Conservation (phyloP, 164 flowering plant genomes). For the Berberis vulgaris region DNA sequence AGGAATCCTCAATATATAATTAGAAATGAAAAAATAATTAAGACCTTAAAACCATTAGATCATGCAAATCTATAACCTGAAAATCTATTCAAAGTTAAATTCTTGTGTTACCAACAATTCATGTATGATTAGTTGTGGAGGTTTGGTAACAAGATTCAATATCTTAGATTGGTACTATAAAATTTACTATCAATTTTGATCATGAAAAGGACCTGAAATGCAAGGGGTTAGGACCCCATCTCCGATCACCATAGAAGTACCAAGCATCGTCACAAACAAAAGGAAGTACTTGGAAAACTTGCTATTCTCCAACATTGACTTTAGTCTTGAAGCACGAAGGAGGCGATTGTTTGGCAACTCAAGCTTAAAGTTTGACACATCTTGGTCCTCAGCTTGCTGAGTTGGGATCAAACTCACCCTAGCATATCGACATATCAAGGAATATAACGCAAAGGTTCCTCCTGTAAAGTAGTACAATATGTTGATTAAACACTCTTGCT, state of each 20-base stretch:
- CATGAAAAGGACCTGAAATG: constrained; percentile 2
- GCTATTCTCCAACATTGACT: constrained; percentile 13
- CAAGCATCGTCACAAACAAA: constrained; percentile 20
- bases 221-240: constrained; percentile 24
- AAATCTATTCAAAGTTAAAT: too few species aligned
- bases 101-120: too few species aligned
- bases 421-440: constrained; percentile 17
- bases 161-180: background rate
- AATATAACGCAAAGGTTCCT: constrained; percentile 20
- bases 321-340: constrained; percentile 9
- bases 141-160: background rate
- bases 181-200: background rate
- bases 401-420: constrained; percentile 17
- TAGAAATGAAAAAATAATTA: too few species aligned
- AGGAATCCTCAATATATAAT: too few species aligned
- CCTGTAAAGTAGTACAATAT: constrained; percentile 4
- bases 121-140: background rate
- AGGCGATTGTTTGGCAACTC: constrained; percentile 9
- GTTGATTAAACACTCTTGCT: background rate
- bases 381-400: constrained; percentile 18
- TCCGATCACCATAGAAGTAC: constrained; percentile 23
- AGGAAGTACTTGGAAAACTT: constrained; percentile 9
- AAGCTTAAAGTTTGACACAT: constrained; percentile 14
- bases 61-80: too few species aligned
- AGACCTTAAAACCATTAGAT: too few species aligned